These are phyloP conservation scores for Prunus mira DNA, from an alignment of 306 rosid species.

Conservation along the genomic window DNA sequence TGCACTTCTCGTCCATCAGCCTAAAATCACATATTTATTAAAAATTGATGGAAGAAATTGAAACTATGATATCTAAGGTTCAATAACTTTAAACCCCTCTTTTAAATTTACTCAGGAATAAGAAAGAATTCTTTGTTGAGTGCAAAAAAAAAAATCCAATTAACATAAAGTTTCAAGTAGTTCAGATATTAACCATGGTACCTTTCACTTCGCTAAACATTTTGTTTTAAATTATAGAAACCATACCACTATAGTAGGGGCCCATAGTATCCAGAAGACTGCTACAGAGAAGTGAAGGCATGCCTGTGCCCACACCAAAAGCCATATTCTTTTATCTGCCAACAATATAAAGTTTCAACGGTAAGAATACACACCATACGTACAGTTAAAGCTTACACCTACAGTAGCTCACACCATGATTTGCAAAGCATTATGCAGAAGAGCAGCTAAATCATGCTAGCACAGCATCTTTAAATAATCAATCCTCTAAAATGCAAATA, in stretches of 20 bases:
- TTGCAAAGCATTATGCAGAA: neutral
- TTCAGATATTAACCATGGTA: neutral
- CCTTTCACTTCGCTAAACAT: neutral
- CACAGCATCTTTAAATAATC: neutral
- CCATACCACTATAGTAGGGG: slow-evolving; percentile 97
- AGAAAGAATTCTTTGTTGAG: slow-evolving; percentile 1
- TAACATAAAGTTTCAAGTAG: neutral
- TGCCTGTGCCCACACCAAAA: slow-evolving; percentile 88
- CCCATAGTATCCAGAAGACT: slow-evolving; percentile 90
- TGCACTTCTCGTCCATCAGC: slow-evolving; percentile 97
- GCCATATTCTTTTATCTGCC: slow-evolving; percentile 95
- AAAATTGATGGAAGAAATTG: neutral
- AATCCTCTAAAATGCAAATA: neutral
- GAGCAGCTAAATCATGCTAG: neutral
- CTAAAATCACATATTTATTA: slow-evolving; percentile 40
- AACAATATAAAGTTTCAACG: slow-evolving; percentile 30
- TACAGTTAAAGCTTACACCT: neutral
- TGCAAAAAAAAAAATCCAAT: neutral
- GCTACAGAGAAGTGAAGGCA: slow-evolving; percentile 81
- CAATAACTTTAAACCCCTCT: slow-evolving; percentile 17
- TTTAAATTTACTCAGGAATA: neutral
- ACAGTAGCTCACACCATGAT: neutral
- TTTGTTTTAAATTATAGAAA: slow-evolving; percentile 3
- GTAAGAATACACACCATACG: neutral
- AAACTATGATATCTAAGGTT: slow-evolving; percentile 7